Evolutionary conservation across 495 filamentous ascomycete species (phyloP), one percentile per base, ranked within the genome.

Genomic region (Cairneyella variabilis): DNA sequence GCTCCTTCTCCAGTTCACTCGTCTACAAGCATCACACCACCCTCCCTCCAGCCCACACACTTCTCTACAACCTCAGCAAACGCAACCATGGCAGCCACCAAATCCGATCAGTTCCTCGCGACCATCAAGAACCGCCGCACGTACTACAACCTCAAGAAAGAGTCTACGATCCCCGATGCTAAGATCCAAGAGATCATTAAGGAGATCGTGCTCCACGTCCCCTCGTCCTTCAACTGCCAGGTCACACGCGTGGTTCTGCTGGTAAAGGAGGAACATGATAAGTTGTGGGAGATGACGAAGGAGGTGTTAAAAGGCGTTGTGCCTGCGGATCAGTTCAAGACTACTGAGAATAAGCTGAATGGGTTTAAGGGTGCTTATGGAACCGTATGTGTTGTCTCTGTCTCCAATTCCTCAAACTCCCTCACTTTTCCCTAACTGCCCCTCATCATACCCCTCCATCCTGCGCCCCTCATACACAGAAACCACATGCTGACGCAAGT

Each of bases 191-290:
- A 80, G 56, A 75, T 86, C 63, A 71, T 82, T 60, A 70, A 72
- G 57, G 64, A 79, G 40, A 65, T 69, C 37, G 56, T 85, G 48
- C 69, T 74, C 44, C 73, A 85, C 64, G 66, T 76, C 27, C 83
- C 83, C 16, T 73, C 66, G 32, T 76, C 73, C 62, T 87, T 85
- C 81, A 87, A 87, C 77, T 78, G 76, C 39, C 83, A 87, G 70
- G 73, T 70, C 61, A 76, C 80, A 61, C 80, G 83, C 47, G 65
- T 77, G 32, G 69, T 87, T 12, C 75, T 85, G 22, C 75, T 86
- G 56, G 70, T 84, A 61, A 77, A 78, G 48, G 75, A 68, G 51
- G 81, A 84, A 62, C 83, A 86, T 66, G 75, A 83, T 50, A 80
- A 79, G 69, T 71, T 85, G 54, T 87, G 83, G 83, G 76, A 79